Percentiles rank a stretch among this genome's conserved stretches.
phyloP scores from a whole-genome alignment of 2,329 filamentous ascomycete species.

The Phialophora macrospora region DNA sequence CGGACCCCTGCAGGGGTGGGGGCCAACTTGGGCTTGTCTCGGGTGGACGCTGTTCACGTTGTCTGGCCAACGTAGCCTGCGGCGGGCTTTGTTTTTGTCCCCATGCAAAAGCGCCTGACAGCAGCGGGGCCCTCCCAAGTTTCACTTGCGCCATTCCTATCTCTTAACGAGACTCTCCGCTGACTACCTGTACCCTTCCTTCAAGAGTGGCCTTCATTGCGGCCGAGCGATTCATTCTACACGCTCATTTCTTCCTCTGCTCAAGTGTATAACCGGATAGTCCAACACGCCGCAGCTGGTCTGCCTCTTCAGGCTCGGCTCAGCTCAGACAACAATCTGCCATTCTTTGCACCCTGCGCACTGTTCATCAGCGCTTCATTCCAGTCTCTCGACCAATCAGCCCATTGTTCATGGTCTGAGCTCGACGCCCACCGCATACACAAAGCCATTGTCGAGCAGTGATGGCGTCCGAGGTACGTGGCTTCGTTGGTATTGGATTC shows the following conservation, averaged over 20 bases:
- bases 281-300: slow-evolving; percentile 34
- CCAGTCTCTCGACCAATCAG: slow-evolving; percentile 1
- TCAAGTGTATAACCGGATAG: not conserved
- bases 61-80: slow-evolving; percentile 8
- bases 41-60: slow-evolving; percentile 7
- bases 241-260: slow-evolving; percentile 16
- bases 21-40: not conserved
- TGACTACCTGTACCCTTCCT: slow-evolving; percentile 25
- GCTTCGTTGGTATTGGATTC: slow-evolving; percentile 26
- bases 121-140: slow-evolving; percentile 12
- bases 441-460: slow-evolving; percentile 37
- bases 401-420: slow-evolving; percentile 36
- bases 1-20: not conserved
- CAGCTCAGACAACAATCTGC: slow-evolving; percentile 19
- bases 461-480: slow-evolving; percentile 39
- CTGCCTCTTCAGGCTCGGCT: slow-evolving; percentile 32
- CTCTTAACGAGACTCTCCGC: slow-evolving; percentile 7
- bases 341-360: slow-evolving; percentile 27
- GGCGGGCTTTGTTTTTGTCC: slow-evolving; percentile 14
- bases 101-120: not conserved
- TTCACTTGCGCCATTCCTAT: slow-evolving; percentile 16
- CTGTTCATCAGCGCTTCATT: slow-evolving; percentile 23
- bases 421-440: slow-evolving; percentile 26
- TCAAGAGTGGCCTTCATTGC: slow-evolving; percentile 25
- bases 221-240: slow-evolving; percentile 20